phyloP scores from a whole-genome alignment of 148 eudicot species.

The Nyssa sinensis region DNA sequence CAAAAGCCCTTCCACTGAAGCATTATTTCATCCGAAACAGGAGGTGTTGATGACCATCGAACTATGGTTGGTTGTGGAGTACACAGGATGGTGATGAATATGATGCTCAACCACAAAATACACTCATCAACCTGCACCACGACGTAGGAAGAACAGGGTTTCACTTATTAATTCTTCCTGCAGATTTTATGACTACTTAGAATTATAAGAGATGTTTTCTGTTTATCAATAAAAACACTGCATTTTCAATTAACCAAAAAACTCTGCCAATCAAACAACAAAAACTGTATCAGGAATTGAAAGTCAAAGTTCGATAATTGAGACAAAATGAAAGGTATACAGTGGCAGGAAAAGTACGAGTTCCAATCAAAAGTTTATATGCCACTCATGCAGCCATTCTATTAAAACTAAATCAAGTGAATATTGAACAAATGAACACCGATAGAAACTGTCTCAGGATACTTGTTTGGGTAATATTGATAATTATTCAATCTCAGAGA shows the following conservation, averaged over 20 bases:
- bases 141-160: conserved; percentile 5
- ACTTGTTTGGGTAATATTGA: too few relatives aligned
- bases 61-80: conserved; percentile 94
- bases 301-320: too few relatives aligned
- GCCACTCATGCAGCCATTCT: too few relatives aligned
- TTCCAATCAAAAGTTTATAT: too few relatives aligned
- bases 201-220: background rate
- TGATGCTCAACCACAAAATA: conserved; percentile 87
- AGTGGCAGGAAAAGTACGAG: too few relatives aligned
- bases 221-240: background rate
- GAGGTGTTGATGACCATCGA: conserved; percentile 82
- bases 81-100: conserved; percentile 85
- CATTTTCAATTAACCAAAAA: background rate
- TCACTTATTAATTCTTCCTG: conserved; percentile 10
- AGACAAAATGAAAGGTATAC: too few relatives aligned
- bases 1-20: conserved; percentile 94
- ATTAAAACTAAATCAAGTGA: too few relatives aligned
- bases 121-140: conserved; percentile 79
- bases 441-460: too few relatives aligned
- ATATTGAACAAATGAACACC: too few relatives aligned
- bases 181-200: background rate
- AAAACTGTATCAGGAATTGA: too few relatives aligned
- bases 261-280: background rate
- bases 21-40: conserved; percentile 72
- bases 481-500: too few relatives aligned